Base-by-base conservation (phyloP, 129 eudicot genomes). In the Scalesia atractyloides region DNA sequence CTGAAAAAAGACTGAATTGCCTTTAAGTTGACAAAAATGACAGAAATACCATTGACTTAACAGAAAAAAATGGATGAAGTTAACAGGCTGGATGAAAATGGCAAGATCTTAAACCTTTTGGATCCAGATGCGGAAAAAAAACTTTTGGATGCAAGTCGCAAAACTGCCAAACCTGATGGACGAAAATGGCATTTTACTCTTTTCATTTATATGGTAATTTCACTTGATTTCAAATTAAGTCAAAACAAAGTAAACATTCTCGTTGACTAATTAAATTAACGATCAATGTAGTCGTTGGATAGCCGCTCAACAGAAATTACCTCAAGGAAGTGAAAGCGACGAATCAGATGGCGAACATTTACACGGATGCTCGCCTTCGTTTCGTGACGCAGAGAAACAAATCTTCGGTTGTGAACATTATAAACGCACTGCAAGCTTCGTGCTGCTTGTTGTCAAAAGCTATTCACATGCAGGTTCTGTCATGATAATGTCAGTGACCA, bases 401-500 rank as follows among this genome's bases (percentile, higher is more conserved):
- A 75, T 90, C 24, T 90, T 87, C 41, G 98, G 98, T 13, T 94
- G 98, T 72, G 98, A 94, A 57, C 98, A 94, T 76, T 94, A 94
- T 76, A 88, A 94, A 68, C 84, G 98, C 48, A 94, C 81, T 94
- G 98, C 81, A 94, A 94, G 80, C 93, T 94, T 36, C 97, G 97
- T 49, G 98, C 98, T 80, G 97, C 98, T 68, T 94, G 98, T 72
- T 94, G 98, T 72, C 97, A 90, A 73, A 88, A 90, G 80, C 73
- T 90, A 69, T 86, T 86, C 70, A 67, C 97, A 14, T 94, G 98
- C 81, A 86, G 98, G 68, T 94, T 94, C 68, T 94, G 98, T 76
- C 98, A 94, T 85, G 98, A 94, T 53, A 91, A 94, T 79, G 96
- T 94, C 84, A 94, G 97, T 71, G 97, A 94, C 87, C 98, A 94